Conservation (phyloP, 2,329 filamentous ascomycete species). For the Colletotrichum sp. region DNA sequence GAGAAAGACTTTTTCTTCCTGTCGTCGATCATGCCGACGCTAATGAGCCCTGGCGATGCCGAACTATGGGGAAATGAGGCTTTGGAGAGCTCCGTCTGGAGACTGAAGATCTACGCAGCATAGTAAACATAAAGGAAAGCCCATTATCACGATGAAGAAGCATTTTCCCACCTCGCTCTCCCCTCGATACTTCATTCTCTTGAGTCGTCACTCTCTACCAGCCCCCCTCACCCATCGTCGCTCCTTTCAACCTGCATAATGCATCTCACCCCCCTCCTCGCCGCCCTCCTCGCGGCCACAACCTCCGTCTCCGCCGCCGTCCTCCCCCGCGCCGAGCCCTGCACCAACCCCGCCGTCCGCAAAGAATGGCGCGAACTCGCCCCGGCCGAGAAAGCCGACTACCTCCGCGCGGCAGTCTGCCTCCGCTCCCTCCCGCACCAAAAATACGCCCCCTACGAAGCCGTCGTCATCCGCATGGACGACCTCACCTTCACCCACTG, state of each 20-base stretch:
- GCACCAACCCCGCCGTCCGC: conserved; percentile 1
- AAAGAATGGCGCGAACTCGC: conserved; percentile 25
- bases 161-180: rapidly evolving
- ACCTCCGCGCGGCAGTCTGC: conserved; percentile 23
- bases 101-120: background rate
- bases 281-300: background rate
- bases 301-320: background rate
- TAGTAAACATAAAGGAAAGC: background rate
- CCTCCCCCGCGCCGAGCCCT: background rate
- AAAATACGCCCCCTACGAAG: conserved; percentile 15
- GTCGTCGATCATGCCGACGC: background rate
- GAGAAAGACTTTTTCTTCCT: background rate
- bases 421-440: conserved; percentile 16
- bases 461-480: conserved; percentile 22
- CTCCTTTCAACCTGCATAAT: background rate
- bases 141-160: background rate
- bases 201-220: background rate
- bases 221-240: background rate
- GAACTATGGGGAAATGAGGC: background rate
- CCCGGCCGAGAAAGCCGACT: conserved; percentile 20
- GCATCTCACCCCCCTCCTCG: background rate
- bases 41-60: background rate
- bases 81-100: background rate
- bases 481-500: conserved; percentile 24
- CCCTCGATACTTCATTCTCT: background rate